These are phyloP conservation scores for Colletotrichum sp. DNA, from an alignment of 2,329 filamentous ascomycete species.

Conservation along the genomic window DNA sequence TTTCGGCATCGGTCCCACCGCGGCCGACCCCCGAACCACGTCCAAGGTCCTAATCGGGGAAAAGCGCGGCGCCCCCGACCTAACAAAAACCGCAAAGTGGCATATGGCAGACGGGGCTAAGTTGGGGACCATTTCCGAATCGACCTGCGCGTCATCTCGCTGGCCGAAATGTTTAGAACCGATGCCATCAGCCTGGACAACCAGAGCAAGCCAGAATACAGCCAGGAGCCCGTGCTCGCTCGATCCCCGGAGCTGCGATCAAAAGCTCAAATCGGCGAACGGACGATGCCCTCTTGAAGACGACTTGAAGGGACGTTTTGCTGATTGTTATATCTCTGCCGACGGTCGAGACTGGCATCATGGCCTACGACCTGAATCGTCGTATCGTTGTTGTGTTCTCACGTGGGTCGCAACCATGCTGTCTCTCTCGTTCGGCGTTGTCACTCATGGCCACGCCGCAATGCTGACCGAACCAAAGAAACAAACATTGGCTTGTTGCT, in stretches of 20 bases:
- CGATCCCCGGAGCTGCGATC: conserved; percentile 8
- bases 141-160: neutral
- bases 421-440: neutral
- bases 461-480: neutral
- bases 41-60: neutral
- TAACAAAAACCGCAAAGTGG: neutral
- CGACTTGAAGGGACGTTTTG: neutral
- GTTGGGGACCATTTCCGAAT: neutral
- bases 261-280: conserved; percentile 16
- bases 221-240: neutral
- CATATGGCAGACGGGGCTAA: conserved; percentile 5
- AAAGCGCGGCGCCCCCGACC: neutral
- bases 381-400: neutral
- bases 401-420: neutral
- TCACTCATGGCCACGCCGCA: too few species aligned
- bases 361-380: neutral
- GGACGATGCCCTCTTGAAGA: neutral
- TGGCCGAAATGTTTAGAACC: neutral
- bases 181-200: neutral
- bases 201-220: neutral
- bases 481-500: neutral
- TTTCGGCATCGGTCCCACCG: conserved; percentile 1
- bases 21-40: conserved; percentile 1
- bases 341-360: neutral
- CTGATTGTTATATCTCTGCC: neutral